A percentile compares a stretch with the other conserved stretches of the same genome.
Evolutionary conservation across 2,329 filamentous ascomycete species (phyloP).

Genomic region (Exophiala dermatitidis): DNA sequence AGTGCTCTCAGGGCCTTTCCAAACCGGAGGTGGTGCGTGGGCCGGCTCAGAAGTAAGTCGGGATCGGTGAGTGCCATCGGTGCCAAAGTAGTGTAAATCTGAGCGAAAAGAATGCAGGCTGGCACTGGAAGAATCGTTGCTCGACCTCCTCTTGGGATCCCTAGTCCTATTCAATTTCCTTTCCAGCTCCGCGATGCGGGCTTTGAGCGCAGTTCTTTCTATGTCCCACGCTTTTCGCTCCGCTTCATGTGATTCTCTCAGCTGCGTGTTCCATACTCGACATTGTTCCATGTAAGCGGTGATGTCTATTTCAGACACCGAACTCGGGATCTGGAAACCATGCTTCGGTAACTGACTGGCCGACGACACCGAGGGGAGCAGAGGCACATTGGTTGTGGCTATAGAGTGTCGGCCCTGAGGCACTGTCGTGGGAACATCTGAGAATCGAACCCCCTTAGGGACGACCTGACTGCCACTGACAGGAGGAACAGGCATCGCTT

Average conservation of each 20-base stretch:
- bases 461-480: constrained; percentile 27
- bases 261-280: constrained; percentile 36
- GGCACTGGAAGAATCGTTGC: constrained; percentile 21
- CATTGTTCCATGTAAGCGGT: constrained; percentile 39
- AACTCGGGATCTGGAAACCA: constrained; percentile 21
- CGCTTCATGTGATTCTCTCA: constrained; percentile 37
- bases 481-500: constrained; percentile 1
- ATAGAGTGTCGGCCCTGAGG: constrained; percentile 36
- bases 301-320: constrained; percentile 26
- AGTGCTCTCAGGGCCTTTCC: constrained; percentile 39
- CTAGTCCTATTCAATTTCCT: constrained; percentile 27
- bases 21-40: constrained; percentile 31
- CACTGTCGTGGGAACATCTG: constrained; percentile 31
- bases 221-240: constrained; percentile 41
- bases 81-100: constrained; percentile 9
- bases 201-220: constrained; percentile 37
- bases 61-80: constrained; percentile 8
- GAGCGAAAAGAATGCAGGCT: constrained; percentile 24
- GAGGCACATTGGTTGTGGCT: constrained; percentile 32
- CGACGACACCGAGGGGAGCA: constrained; percentile 28
- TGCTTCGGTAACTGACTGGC: constrained; percentile 24
- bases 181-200: constrained; percentile 39
- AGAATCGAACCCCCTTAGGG: constrained; percentile 40
- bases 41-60: constrained; percentile 13
- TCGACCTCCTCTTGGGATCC: constrained; percentile 24